phyloP scores from a whole-genome alignment of 2,329 filamentous ascomycete genomes.

The Microascus cirrosus region DNA sequence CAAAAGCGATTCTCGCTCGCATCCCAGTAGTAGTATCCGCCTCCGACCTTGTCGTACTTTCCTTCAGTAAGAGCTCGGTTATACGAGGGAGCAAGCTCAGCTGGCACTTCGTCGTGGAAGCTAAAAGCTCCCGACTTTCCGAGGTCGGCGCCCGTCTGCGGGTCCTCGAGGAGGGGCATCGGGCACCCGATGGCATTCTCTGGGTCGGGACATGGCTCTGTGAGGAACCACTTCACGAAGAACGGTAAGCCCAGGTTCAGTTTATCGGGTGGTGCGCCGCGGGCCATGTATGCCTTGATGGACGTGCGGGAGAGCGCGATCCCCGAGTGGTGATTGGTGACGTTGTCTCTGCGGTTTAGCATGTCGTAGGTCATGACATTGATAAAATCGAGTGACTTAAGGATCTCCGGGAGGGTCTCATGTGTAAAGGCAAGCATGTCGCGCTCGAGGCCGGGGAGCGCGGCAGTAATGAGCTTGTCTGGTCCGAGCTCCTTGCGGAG shows the following conservation, averaged over 20 bases:
- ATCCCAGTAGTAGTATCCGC: slow-evolving; percentile 63
- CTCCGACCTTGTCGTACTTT: slow-evolving; percentile 41
- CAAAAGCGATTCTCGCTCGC: slow-evolving; percentile 49
- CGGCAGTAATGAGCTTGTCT: slow-evolving; percentile 52
- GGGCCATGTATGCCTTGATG: slow-evolving; percentile 47
- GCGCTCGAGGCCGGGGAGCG: slow-evolving; percentile 50
- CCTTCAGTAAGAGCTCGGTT: slow-evolving; percentile 39
- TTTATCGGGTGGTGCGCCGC: slow-evolving; percentile 37
- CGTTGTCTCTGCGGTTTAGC: slow-evolving; percentile 56
- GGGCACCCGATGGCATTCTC: slow-evolving; percentile 38
- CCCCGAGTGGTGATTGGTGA: slow-evolving; percentile 56
- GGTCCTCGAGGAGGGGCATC: slow-evolving; percentile 46
- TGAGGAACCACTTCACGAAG: slow-evolving; percentile 55
- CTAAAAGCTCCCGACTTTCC: slow-evolving; percentile 49
- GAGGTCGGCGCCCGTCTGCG: slow-evolving; percentile 42
- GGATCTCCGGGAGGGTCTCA: slow-evolving; percentile 46
- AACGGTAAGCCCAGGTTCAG: slow-evolving; percentile 56
- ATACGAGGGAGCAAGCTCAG: slow-evolving; percentile 46
- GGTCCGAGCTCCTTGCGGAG: slow-evolving; percentile 45
- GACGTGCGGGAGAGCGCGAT: slow-evolving; percentile 40
- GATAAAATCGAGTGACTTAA: slow-evolving; percentile 49
- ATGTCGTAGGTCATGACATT: slow-evolving; percentile 62
- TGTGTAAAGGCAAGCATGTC: slow-evolving; percentile 60
- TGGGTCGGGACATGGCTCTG: slow-evolving; percentile 27
- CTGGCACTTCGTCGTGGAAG: slow-evolving; percentile 43